Evolutionary conservation across 768 basidiomycete genomes (phyloP), one percentile per base, ranked within the genome.

Genomic region (Clavulina sp.): DNA sequence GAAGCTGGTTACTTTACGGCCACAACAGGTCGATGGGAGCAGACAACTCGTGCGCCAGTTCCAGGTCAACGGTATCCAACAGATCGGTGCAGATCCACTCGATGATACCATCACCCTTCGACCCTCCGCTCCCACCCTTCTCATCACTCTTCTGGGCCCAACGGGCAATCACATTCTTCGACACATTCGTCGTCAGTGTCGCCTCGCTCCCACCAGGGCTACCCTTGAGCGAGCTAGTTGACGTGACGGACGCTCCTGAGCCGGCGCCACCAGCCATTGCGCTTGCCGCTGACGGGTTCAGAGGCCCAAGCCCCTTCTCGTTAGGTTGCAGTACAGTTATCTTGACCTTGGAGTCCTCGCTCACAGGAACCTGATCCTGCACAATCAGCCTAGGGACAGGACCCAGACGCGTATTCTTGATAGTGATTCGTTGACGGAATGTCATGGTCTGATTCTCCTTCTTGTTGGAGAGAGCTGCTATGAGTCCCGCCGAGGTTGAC

Each of bases 1-100:
- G n/a, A n/a, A n/a, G n/a, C n/a, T n/a, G n/a, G n/a, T n/a, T n/a
- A n/a, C n/a, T n/a, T n/a, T n/a, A n/a, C n/a, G n/a, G n/a, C n/a
- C n/a, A n/a, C n/a, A n/a, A n/a, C n/a, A n/a, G n/a, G n/a, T n/a
- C 19, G 9, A 38, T 38, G 2, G 72, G 68, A 0, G 65, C 68
- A 57, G 68, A 73, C 44, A 76, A 65, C 53, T 77, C 76, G 71
- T 75, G 78, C 54, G 71, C 64, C 1, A 73, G 67, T 49, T 70
- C 66, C 18, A 79, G 57, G 7, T 60, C 61, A 18, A 73, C 61
- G 57, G 68, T 69, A 50, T 63, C 65, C 13, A 70, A 72, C 16
- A 65, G 66, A 4, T 63, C 68, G 26, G 61, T 66, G 61, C 69
- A 66, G 52, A 62, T 64, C 76, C 76, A 80, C 60, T 76, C 74